Conservation (phyloP, 148 eudicot species). For the Polygonum aviculare region DNA sequence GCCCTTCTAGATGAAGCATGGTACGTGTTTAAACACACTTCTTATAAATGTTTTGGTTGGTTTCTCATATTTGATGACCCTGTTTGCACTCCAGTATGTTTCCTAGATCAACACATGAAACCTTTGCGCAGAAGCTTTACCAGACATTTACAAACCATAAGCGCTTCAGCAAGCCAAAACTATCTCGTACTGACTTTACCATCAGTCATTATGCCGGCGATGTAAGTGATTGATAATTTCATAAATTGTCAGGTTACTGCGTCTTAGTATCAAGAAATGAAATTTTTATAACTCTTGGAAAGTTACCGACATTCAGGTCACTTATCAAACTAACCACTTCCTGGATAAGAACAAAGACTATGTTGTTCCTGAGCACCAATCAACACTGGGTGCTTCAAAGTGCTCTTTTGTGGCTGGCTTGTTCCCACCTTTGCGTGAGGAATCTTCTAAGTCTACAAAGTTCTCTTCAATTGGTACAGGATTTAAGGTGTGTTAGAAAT, state of each 20-base stretch:
- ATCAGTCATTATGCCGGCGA: slow-evolving; percentile 93
- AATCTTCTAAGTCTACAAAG: slow-evolving; percentile 79
- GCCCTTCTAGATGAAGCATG: slow-evolving; percentile 98
- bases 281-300: background rate
- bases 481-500: slow-evolving; percentile 52
- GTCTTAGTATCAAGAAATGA: background rate
- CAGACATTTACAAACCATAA: slow-evolving; percentile 87
- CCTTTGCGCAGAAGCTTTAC: slow-evolving; percentile 87
- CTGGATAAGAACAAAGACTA: slow-evolving; percentile 96
- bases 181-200: slow-evolving; percentile 80
- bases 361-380: slow-evolving; percentile 94
- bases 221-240: slow-evolving; percentile 32
- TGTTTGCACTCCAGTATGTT: slow-evolving; percentile 2
- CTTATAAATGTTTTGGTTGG: background rate
- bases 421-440: slow-evolving; percentile 76
- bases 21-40: slow-evolving; percentile 37
- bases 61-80: background rate
- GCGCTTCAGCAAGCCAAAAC: slow-evolving; percentile 84
- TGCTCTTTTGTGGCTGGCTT: slow-evolving; percentile 86
- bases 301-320: slow-evolving; percentile 53
- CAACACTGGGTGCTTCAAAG: slow-evolving; percentile 69
- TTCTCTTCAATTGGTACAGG: slow-evolving; percentile 85
- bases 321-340: slow-evolving; percentile 86
- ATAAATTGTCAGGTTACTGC: background rate
- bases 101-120: slow-evolving; percentile 21